Evolutionary conservation across 345 rosid species (phyloP).

Genomic region (Excoecaria agallocha): DNA sequence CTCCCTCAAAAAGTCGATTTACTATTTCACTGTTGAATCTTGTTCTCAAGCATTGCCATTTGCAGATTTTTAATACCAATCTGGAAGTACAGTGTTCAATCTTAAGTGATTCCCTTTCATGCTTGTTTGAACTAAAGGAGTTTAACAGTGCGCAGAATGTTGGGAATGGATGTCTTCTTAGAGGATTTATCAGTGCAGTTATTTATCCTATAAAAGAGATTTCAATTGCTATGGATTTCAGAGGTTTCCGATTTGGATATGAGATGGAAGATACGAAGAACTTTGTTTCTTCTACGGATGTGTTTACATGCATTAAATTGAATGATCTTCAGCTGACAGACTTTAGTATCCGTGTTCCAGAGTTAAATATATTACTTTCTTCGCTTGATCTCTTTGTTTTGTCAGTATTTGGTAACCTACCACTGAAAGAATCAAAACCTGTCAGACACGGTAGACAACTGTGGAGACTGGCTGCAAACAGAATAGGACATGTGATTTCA

Average conservation of each 20-base stretch:
- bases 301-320: slow-evolving; percentile 35
- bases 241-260: slow-evolving; percentile 51
- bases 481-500: slow-evolving; percentile 48
- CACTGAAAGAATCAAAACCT: slow-evolving; percentile 39
- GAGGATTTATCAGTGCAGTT: slow-evolving; percentile 50
- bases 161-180: slow-evolving; percentile 48
- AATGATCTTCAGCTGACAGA: slow-evolving; percentile 54
- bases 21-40: slow-evolving; percentile 56
- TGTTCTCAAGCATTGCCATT: slow-evolving; percentile 53
- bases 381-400: slow-evolving; percentile 59
- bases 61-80: slow-evolving; percentile 40
- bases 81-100: slow-evolving; percentile 52
- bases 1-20: slow-evolving; percentile 39
- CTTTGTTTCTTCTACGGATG: slow-evolving; percentile 34
- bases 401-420: slow-evolving; percentile 41
- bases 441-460: slow-evolving; percentile 64
- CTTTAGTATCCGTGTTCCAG: slow-evolving; percentile 46
- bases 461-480: slow-evolving; percentile 78
- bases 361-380: slow-evolving; percentile 47
- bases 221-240: slow-evolving; percentile 46
- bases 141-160: slow-evolving; percentile 49
- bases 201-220: slow-evolving; percentile 47
- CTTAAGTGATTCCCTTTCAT: slow-evolving; percentile 39
- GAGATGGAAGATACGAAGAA: slow-evolving; percentile 41
- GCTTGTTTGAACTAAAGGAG: slow-evolving; percentile 49